phyloP scores from a whole-genome alignment of 2,329 filamentous ascomycete genomes.

The Dothistroma pini region DNA sequence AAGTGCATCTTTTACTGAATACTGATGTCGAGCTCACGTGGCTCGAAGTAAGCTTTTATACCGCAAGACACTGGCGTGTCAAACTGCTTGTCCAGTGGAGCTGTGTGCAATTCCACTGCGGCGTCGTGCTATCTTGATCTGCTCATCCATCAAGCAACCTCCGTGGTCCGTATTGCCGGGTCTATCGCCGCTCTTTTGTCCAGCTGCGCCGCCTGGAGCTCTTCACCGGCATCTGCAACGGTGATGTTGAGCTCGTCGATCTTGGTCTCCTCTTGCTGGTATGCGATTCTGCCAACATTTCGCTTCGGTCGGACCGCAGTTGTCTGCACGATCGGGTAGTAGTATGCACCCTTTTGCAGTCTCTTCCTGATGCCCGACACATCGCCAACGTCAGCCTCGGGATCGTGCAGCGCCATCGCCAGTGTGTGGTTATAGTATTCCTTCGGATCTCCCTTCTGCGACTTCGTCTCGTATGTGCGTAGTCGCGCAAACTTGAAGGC shows the following conservation, averaged over 20 bases:
- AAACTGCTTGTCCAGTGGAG: too few species aligned
- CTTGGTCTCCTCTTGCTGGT: constrained; percentile 17
- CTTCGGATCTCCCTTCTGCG: constrained; percentile 50
- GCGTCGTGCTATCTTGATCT: neutral
- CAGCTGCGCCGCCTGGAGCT: constrained; percentile 9
- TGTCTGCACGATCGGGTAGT: constrained; percentile 58
- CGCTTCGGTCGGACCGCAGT: constrained; percentile 50
- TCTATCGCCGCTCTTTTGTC: constrained; percentile 20
- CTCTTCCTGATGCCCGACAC: constrained; percentile 37
- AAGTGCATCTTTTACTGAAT: too few species aligned
- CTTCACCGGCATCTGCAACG: constrained; percentile 19
- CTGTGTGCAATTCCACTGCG: too few species aligned
- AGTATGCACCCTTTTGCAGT: constrained; percentile 55
- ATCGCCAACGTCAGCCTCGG: constrained; percentile 33
- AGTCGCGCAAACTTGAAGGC: constrained; percentile 55
- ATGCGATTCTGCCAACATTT: constrained; percentile 47
- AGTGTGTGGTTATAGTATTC: constrained; percentile 54
- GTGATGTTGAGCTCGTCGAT: constrained; percentile 28
- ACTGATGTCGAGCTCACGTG: too few species aligned
- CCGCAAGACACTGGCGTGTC: too few species aligned
- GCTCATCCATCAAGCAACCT: constrained; percentile 12
- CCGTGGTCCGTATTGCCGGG: constrained; percentile 12
- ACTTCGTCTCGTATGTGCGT: constrained; percentile 58
- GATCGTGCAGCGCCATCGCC: constrained; percentile 57
- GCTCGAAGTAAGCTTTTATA: too few species aligned